A percentile compares a stretch with the other conserved stretches of the same genome.
phyloP scores from a whole-genome alignment of 2,329 filamentous ascomycete species.

The Teratosphaeria destructans region DNA sequence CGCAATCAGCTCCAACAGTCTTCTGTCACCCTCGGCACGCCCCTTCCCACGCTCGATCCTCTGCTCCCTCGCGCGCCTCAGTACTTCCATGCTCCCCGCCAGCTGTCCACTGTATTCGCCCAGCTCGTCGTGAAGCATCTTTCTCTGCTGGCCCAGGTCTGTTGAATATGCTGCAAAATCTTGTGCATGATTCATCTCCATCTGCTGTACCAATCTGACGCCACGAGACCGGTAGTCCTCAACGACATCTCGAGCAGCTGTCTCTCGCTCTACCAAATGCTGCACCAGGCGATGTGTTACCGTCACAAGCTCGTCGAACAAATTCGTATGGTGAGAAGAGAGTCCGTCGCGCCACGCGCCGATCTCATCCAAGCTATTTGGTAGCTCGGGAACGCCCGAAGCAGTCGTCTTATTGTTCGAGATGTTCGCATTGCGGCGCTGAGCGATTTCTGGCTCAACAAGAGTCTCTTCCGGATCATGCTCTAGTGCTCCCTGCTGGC shows the following conservation, averaged over 20 bases:
- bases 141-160: slow-evolving; percentile 15
- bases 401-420: background rate
- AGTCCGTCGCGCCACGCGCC: slow-evolving; percentile 29
- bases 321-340: slow-evolving; percentile 28
- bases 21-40: background rate
- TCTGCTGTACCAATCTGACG: slow-evolving; percentile 31
- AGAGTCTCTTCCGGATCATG: background rate
- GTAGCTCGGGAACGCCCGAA: background rate
- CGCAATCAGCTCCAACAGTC: slow-evolving; percentile 1
- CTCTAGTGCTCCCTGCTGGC: background rate
- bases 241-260: slow-evolving; percentile 33
- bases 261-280: slow-evolving; percentile 39
- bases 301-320: slow-evolving; percentile 30
- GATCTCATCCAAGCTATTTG: slow-evolving; percentile 5
- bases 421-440: background rate
- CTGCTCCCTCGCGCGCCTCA: slow-evolving; percentile 4
- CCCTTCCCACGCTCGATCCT: background rate
- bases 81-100: slow-evolving; percentile 5
- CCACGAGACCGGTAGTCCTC: slow-evolving; percentile 35
- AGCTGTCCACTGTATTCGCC: slow-evolving; percentile 8
- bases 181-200: slow-evolving; percentile 31
- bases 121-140: slow-evolving; percentile 3
- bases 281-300: slow-evolving; percentile 33
- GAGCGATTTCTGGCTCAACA: background rate
- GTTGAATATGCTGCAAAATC: slow-evolving; percentile 23